Evolutionary conservation across 345 rosid species (phyloP).

Genomic region (Carallia brachiata): DNA sequence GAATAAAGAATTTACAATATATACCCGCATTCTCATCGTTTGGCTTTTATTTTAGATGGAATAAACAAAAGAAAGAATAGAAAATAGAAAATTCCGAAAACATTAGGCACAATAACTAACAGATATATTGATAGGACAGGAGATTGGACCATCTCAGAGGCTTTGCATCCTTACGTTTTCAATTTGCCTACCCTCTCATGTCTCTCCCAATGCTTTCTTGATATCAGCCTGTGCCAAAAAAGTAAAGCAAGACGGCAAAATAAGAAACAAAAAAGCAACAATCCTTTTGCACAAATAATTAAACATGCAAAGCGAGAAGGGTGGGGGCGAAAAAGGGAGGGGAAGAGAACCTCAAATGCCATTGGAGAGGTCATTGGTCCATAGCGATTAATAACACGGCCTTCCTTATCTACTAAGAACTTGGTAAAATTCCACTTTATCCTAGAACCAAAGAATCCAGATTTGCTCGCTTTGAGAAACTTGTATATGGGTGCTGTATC

Average conservation of each 20-base stretch:
- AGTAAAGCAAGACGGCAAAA: not conserved
- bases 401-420: conserved; percentile 72
- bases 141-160: not conserved
- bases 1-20: too few relatives aligned
- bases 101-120: not conserved
- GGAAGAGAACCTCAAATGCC: conserved; percentile 59
- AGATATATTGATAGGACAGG: not conserved
- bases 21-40: not conserved
- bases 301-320: not conserved
- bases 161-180: not conserved
- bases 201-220: conserved; percentile 62
- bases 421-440: conserved; percentile 96
- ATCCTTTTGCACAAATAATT: not conserved
- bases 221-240: conserved; percentile 47
- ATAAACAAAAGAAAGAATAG: not conserved
- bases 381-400: conserved; percentile 60
- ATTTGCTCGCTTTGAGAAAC: conserved; percentile 66
- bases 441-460: conserved; percentile 56
- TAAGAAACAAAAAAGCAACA: not conserved
- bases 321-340: conserved; percentile 6
- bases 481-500: conserved; percentile 66
- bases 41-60: not conserved
- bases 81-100: not conserved
- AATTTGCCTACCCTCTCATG: conserved; percentile 4
- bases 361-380: conserved; percentile 58